Conservation (phyloP, 1,284 basidiomycete species). For the Sanghuangporus sanghuang region DNA sequence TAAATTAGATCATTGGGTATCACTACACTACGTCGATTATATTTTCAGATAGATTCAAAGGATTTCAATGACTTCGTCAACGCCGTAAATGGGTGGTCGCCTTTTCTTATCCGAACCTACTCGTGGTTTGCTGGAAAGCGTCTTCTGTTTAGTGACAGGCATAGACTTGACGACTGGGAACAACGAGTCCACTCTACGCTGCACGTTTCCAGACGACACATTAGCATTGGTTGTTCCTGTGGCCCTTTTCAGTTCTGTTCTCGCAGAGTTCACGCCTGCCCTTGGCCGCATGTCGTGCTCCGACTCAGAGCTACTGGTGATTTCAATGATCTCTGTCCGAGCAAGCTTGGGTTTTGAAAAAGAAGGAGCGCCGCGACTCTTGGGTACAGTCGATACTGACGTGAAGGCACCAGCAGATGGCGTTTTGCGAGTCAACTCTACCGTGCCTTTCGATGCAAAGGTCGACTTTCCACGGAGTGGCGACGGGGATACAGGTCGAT, state of each 20-base stretch:
- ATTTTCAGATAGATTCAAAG: neutral
- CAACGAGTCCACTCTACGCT: neutral
- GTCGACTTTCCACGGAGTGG: neutral
- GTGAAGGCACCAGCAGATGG: neutral
- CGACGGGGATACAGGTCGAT: slow-evolving; percentile 7
- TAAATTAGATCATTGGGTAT: neutral
- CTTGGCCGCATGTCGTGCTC: neutral
- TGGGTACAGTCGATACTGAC: neutral
- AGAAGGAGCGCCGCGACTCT: neutral
- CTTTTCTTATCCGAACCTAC: neutral
- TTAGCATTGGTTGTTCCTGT: neutral
- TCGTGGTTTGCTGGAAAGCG: neutral
- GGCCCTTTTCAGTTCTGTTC: neutral
- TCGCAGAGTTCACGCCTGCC: neutral
- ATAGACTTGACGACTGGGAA: neutral
- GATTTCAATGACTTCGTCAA: slow-evolving; percentile 1
- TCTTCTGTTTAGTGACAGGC: neutral
- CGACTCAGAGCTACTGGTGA: neutral
- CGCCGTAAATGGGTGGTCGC: neutral
- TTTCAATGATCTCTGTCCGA: neutral
- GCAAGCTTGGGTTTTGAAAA: neutral
- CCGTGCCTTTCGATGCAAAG: neutral
- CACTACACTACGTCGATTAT: neutral
- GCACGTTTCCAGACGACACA: neutral
- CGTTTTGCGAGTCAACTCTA: neutral